Base-by-base conservation (phyloP, 495 filamentous ascomycete species). In the Cetradonia linearis region DNA sequence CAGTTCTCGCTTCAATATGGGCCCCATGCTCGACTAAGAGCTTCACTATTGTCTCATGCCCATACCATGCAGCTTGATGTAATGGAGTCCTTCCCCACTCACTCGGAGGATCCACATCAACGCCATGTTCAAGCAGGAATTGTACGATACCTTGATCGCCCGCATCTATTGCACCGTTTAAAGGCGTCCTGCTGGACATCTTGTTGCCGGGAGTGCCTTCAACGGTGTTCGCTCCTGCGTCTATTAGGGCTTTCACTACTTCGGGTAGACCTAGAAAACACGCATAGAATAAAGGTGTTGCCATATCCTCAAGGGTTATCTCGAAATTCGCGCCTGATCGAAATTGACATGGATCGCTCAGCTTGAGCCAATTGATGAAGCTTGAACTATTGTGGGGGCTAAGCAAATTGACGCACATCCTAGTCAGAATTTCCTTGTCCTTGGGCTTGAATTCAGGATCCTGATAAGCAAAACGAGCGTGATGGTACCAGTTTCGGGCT, bases 351-450 rank as follows among this genome's bases (percentile, higher is more conserved):
- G 50, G 50, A 54, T 54, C 50, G 34, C 50, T 20, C 9, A 54
- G 50, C 33, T 14, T 54, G n/a, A 54, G 50, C 50, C 50, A 54
- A 23, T 54, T 54, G 31, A 54, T 54, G 18, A 34, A 54, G 8
- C 50, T 54, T 36, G 50, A 54, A 30, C 50, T 54, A 14, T 10
- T 54, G n/a, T 20, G 8, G 31, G 31, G 31, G n/a, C n/a, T 33
- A 3, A 54, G n/a, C n/a, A 54, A 13, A 10, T 54, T 30, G 14
- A 54, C n/a, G 33, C 16, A 34, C 30, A 54, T 20, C 9, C 50
- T 31, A 25, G 18, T 34, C n/a, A 54, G n/a, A 2, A 13, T 54
- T 11, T 34, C n/a, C 10, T 54, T 23, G 11, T 10, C 16, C 18
- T 36, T 30, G 23, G 18, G 20, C 18, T n/a, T 2, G 50, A 34